Base-by-base conservation (phyloP, 2,329 filamentous ascomycete genomes). In the Dactylellina cionopaga region DNA sequence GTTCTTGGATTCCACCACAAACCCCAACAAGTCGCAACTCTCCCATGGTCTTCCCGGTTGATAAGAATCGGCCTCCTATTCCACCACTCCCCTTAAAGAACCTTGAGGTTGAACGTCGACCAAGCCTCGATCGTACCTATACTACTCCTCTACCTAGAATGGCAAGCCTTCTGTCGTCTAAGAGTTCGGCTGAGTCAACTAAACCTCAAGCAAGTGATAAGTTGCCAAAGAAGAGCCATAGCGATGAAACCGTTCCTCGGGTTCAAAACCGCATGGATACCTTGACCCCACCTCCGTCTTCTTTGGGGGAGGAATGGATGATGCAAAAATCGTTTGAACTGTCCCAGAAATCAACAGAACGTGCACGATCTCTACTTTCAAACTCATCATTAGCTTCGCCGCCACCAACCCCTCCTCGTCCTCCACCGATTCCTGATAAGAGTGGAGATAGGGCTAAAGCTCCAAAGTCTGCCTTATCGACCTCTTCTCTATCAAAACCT, bases 1-100 rank as follows among this genome's bases (percentile, higher is more conserved):
- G 95, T 78, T 91, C 96, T 77, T 99, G 95, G 95, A 96, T 94
- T 78, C 87, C 92, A 4, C 90, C 92, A 19, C 59, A 64, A 25
- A 72, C 68, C 1, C 68, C 68, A 11, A 72, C 68, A 5, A 65
- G 59, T 37, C 68, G 68, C 25, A 72, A 72, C 24, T 72, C 68
- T 3, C 68, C 68, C 15, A 72, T 72, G 68, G 69, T 68, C 5
- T 74, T 66, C 33, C 62, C 62, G 17, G 55, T 31, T 3, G 69
- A 66, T 17, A 74, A 68, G 44, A 74, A 68, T 37, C 33, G 69
- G n/a, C 85, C 87, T 11, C 85, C 86, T 63, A 86, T 87, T 52
- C 82, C 69, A 19, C 56, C 69, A 33, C 41, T 74, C 25, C 69
- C 69, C 7, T 39, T 29, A 24, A 65, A 68, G 35, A 29, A n/a